These are phyloP conservation scores for Dicorynia guianensis DNA, from an alignment of 306 rosid genomes.

Conservation along the genomic window DNA sequence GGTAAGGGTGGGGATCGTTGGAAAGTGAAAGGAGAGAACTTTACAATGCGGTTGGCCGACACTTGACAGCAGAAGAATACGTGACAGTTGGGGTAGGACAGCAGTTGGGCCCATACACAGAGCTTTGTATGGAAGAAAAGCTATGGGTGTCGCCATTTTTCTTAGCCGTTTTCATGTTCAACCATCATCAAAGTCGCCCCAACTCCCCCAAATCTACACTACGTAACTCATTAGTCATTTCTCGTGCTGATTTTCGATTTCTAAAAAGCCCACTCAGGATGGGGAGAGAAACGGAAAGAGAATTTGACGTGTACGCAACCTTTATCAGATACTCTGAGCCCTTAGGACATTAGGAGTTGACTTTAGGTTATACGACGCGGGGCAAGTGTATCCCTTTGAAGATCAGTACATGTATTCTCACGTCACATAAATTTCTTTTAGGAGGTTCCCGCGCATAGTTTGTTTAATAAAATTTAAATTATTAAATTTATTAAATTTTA, in stretches of 20 bases:
- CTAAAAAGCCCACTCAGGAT: background rate
- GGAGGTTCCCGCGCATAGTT: no score
- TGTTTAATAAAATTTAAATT: no score
- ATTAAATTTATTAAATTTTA: no score
- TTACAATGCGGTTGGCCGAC: conserved; percentile 58
- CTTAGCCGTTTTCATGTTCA: conserved; percentile 37
- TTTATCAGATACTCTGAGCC: background rate
- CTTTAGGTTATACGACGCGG: background rate
- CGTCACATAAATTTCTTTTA: no score
- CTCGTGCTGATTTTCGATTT: background rate
- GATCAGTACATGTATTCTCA: no score
- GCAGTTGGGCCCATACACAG: conserved; percentile 48
- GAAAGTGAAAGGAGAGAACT: conserved; percentile 47
- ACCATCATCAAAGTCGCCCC: conserved; percentile 43
- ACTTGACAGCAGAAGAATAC: conserved; percentile 60
- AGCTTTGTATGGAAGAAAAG: conserved; percentile 39
- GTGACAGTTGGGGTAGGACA: conserved; percentile 70
- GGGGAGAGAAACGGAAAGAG: background rate
- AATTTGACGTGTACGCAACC: conserved; percentile 10
- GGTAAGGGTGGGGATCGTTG: conserved; percentile 7
- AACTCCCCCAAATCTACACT: conserved; percentile 13
- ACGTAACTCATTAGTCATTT: background rate
- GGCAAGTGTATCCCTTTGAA: no score
- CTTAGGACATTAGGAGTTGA: background rate
- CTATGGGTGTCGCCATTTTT: conserved; percentile 41